phyloP scores from a whole-genome alignment of 352 stramenopile genomes.

The Aphanomyces stellatus region DNA sequence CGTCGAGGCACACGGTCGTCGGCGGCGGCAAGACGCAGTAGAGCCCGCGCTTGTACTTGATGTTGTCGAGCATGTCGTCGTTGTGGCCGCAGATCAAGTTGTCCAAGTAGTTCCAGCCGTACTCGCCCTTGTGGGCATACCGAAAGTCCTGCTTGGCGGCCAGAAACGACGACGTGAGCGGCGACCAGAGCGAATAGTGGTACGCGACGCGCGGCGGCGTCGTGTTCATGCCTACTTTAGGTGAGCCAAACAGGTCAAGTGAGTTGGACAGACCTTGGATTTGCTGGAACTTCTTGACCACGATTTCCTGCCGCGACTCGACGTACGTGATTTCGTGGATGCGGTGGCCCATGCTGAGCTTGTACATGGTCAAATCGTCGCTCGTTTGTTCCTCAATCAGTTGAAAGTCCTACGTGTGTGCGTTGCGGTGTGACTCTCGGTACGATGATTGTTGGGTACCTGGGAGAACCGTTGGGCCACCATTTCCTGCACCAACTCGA shows the following conservation, averaged over 20 bases:
- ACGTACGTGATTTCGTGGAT: slow-evolving; percentile 24
- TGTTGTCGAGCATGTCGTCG: slow-evolving; percentile 16
- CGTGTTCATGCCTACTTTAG: neutral
- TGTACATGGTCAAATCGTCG: slow-evolving; percentile 17
- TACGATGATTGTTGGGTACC: neutral
- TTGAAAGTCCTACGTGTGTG: slow-evolving; percentile 15
- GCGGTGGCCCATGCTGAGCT: slow-evolving; percentile 23
- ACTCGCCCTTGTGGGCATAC: slow-evolving; percentile 6
- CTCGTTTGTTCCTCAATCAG: slow-evolving; percentile 7
- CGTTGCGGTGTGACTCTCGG: neutral
- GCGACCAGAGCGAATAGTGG: slow-evolving; percentile 18
- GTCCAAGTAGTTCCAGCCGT: slow-evolving; percentile 21
- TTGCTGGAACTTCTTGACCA: slow-evolving; percentile 18
- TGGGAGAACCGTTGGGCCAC: slow-evolving; percentile 61
- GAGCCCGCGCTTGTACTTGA: slow-evolving; percentile 20
- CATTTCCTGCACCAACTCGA: slow-evolving; percentile 69
- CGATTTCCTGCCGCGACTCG: slow-evolving; percentile 11
- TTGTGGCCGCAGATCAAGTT: slow-evolving; percentile 17
- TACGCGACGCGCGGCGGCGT: neutral
- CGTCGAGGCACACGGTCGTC: neutral
- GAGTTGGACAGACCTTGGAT: slow-evolving; percentile 13
- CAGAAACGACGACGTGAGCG: slow-evolving; percentile 13
- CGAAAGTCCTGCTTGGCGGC: slow-evolving; percentile 20
- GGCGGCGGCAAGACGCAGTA: slow-evolving; percentile 13
- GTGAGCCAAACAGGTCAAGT: neutral